Evolutionary conservation across 768 basidiomycete genomes (phyloP), one percentile per base, ranked within the genome.

Genomic region (Tubosaeta sp.): DNA sequence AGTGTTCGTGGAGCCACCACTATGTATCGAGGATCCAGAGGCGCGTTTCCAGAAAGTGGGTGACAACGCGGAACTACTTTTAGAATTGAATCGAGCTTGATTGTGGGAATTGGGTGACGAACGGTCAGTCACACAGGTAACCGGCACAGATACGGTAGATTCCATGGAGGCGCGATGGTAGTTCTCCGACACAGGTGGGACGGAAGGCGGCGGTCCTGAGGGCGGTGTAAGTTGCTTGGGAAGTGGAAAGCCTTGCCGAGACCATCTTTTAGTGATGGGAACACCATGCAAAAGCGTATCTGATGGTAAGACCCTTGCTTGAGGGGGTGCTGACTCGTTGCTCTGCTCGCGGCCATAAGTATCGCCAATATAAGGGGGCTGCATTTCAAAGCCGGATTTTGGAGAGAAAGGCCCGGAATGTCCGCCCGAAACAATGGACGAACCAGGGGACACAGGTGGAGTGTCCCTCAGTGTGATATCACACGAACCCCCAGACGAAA

Each of bases 151-250:
- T 19, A 60, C 51, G 31, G 56, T 53, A 14, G 65, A 64, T 19
- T 56, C 62, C 25, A 64, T 53, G 14, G 65, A 63, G 21, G 42
- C 25, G 25, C 63, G 69, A 50, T 39, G 54, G 51, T 61, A 52
- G 46, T 54, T 31, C 19, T 62, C 64, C 16, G 55, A 42, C 24
- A 57, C 47, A 69, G 52, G 39, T 6, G 72, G 80, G 22, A 76
- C 63, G 14, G 77, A 75, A 4, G 83, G 81, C 25, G 80, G 69
- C 14, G 84, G 82, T 6, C 81, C 84, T 24, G 70, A 75, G 2
- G 85, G 83, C 10, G 84, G 83, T 5, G 78, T 78, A 44, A 74
- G 63, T 42, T 76, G 74, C 19, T 77, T 74, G 9, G 84, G 84
- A 27, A 76, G 54, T 71, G 63, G 24, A 60, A 60, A 31, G 13